These are phyloP conservation scores for Claviceps humidiphila DNA, from an alignment of 2,329 filamentous ascomycete species.

Conservation along the genomic window DNA sequence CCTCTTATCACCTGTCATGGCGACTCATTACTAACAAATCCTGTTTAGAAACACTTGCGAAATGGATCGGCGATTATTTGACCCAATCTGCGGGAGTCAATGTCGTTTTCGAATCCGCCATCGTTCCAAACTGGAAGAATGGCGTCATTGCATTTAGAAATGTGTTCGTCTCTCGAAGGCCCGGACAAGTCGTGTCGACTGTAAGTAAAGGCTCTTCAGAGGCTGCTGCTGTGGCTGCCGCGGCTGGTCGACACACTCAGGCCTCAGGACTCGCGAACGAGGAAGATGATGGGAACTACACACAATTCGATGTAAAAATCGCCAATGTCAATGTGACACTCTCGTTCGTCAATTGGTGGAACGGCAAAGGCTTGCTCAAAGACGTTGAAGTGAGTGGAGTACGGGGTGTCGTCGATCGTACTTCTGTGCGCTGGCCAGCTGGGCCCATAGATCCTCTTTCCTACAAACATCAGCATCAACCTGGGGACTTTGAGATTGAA, in stretches of 20 bases:
- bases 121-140: constrained; percentile 90
- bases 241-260: constrained; percentile 48
- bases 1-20: background rate
- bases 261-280: constrained; percentile 20
- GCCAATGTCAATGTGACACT: constrained; percentile 92
- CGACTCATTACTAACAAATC: constrained; percentile 8
- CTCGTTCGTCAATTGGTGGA: constrained; percentile 98
- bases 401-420: constrained; percentile 82
- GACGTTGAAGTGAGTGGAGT: constrained; percentile 93
- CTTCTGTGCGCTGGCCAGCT: constrained; percentile 55
- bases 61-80: constrained; percentile 89
- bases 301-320: constrained; percentile 90
- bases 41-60: constrained; percentile 68
- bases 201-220: constrained; percentile 88
- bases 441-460: constrained; percentile 67
- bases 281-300: constrained; percentile 85
- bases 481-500: constrained; percentile 94
- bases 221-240: constrained; percentile 75
- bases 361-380: constrained; percentile 79
- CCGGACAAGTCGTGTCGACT: constrained; percentile 66
- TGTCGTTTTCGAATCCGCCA: constrained; percentile 93
- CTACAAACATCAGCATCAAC: constrained; percentile 75
- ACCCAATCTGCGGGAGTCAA: constrained; percentile 87
- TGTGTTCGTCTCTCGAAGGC: constrained; percentile 85
- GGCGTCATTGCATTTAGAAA: constrained; percentile 95